Evolutionary conservation across 2,329 filamentous ascomycete species (phyloP), one percentile per base, ranked within the genome.

Genomic region (Chaetothyriales sp.): DNA sequence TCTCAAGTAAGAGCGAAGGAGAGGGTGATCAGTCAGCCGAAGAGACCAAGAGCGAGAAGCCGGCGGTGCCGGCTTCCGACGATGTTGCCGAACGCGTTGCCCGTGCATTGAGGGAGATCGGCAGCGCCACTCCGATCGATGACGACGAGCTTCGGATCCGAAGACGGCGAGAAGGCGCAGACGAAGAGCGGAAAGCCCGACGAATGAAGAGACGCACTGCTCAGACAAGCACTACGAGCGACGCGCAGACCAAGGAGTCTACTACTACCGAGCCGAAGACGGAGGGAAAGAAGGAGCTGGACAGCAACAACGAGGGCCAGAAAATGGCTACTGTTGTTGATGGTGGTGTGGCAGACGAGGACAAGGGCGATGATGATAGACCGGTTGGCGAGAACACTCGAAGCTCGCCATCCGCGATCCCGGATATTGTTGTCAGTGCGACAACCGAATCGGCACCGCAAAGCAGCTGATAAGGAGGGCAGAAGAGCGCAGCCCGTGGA

Each of bases 31-130:
- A 58, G 22, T 56, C 52, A 25, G 51, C 56, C n/a, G 55, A 54
- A 46, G 57, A 56, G 28, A 53, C 54, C 44, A 58, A 67, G 5
- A 62, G 59, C 51, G 65, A 55, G 8, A 56, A 51, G 22, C 62
- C 61, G n/a, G 66, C 69, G 29, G 65, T 69, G 7, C 70, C 67
- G 2, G 74, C 77, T 51, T 72, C 74, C 44, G 76, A 89, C 66
- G 88, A 94, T 58, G 81, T 97, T 25, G 89, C 88, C 2, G 85
- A 89, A 60, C 80, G 89, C 49, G 89, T 90, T 2, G 88, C 88
- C 1, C 80, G 83, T 57, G 73, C 95, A 66, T 73, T 97, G 28
- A 86, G 94, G 64, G 88, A 88, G 46, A 83, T 95, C 67, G 80
- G 88, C 53, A 76, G 81, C 44, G 80, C 80, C 44, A 55, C 53